Evolutionary conservation across 2,329 filamentous ascomycete genomes (phyloP).

Genomic region (Fusarium armeniacum): DNA sequence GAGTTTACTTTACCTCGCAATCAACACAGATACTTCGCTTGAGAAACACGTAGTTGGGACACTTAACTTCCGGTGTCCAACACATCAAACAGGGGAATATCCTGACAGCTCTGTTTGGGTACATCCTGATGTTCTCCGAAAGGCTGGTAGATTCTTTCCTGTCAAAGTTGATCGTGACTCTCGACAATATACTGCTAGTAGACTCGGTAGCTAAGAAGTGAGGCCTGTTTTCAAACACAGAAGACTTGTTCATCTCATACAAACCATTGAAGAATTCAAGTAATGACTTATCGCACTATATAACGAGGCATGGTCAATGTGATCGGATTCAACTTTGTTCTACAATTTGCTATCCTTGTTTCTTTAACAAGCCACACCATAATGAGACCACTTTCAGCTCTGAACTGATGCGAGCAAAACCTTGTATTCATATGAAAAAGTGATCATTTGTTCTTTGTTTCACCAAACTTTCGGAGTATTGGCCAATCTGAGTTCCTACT

Average conservation of each 20-base stretch:
- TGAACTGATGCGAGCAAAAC: conserved; percentile 8
- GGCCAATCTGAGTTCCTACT: conserved; percentile 28
- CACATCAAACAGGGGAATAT: conserved; percentile 43
- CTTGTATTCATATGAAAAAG: conserved; percentile 6
- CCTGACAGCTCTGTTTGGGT: conserved; percentile 32
- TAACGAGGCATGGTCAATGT: neutral
- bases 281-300: neutral
- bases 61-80: conserved; percentile 48
- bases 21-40: conserved; percentile 45
- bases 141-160: neutral
- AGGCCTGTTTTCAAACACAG: neutral
- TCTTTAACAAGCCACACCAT: neutral
- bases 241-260: neutral
- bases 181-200: neutral
- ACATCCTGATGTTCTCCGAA: conserved; percentile 29
- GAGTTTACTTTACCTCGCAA: conserved; percentile 40
- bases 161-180: conserved; percentile 6
- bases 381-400: conserved; percentile 3
- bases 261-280: neutral
- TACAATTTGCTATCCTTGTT: conserved; percentile 3
- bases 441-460: conserved; percentile 20
- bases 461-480: conserved; percentile 36
- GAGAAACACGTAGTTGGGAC: conserved; percentile 47
- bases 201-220: neutral
- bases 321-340: conserved; percentile 8